phyloP scores from a whole-genome alignment of 1,139 yeast species.

The Spathaspora sp. region DNA sequence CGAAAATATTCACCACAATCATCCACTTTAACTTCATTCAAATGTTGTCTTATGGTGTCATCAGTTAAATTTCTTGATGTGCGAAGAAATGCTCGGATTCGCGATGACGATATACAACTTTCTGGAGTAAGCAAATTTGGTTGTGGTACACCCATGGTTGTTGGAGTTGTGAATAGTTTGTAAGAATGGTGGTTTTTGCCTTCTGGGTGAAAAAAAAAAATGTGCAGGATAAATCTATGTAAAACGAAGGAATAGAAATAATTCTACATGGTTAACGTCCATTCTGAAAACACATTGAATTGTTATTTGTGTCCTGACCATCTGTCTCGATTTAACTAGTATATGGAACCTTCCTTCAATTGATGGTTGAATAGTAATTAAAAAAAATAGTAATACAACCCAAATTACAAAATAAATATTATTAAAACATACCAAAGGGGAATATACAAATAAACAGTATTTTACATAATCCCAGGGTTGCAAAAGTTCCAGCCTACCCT shows the following conservation, averaged over 20 bases:
- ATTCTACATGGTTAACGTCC: no score
- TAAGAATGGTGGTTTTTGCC: background rate
- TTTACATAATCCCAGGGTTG: background rate
- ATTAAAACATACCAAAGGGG: background rate
- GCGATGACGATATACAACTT: conserved; percentile 33
- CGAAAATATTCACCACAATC: conserved; percentile 32
- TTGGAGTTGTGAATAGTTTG: background rate
- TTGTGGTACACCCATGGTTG: conserved; percentile 1
- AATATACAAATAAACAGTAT: background rate
- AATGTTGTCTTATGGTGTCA: conserved; percentile 39
- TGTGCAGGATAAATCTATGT: background rate
- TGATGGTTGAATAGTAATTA: no score
- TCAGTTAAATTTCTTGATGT: conserved; percentile 40
- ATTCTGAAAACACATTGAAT: no score
- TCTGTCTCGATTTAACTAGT: no score
- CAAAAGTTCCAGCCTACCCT: background rate
- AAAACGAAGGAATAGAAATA: no score
- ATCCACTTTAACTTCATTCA: conserved; percentile 26
- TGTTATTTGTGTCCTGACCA: no score
- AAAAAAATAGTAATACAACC: no score
- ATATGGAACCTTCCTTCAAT: no score
- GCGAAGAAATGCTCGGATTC: conserved; percentile 40
- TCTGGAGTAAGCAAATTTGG: conserved; percentile 23
- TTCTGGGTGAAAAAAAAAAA: background rate
- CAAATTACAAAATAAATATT: background rate